Conservation (phyloP, 108 stramenopile genomes). For the Cylindrotheca fusiformis region DNA sequence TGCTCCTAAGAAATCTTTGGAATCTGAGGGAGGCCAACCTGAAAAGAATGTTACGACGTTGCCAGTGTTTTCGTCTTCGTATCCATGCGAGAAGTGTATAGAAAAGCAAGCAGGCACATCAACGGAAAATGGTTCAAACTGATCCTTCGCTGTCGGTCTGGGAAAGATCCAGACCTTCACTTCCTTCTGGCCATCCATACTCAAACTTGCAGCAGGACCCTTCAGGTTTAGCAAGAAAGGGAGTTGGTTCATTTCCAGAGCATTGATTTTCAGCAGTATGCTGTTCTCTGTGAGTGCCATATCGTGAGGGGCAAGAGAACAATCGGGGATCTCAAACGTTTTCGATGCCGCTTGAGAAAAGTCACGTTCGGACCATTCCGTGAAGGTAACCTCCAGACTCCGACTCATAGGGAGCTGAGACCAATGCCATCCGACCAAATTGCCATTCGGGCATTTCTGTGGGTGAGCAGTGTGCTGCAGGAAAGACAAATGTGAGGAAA, state of each 20-base stretch:
- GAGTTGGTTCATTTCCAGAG: conserved; percentile 42
- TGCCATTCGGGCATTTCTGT: conserved; percentile 41
- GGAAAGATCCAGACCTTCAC: conserved; percentile 43
- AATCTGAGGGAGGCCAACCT: conserved; percentile 63
- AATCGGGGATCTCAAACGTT: conserved; percentile 23
- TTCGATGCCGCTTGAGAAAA: conserved; percentile 34
- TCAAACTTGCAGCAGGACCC: conserved; percentile 49
- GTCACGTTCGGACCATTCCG: conserved; percentile 43
- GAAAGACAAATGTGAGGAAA: no score
- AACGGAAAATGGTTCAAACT: conserved; percentile 49
- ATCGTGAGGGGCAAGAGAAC: conserved; percentile 53
- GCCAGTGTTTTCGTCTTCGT: conserved; percentile 54
- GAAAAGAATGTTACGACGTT: conserved; percentile 54
- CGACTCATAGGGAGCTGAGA: conserved; percentile 15
- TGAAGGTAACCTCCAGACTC: conserved; percentile 43
- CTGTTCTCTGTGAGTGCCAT: conserved; percentile 57
- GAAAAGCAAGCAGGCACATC: conserved; percentile 56
- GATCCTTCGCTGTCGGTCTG: conserved; percentile 33
- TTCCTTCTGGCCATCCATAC: conserved; percentile 51
- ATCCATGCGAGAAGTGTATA: conserved; percentile 64
- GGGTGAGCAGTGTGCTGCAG: conserved; percentile 50
- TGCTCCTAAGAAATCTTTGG: conserved; percentile 60
- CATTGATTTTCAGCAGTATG: conserved; percentile 46
- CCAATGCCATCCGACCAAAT: conserved; percentile 63
- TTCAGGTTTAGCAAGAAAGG: conserved; percentile 39